Evolutionary conservation across 768 basidiomycete species (phyloP).

Genomic region (Lactarius pseudohatsudake): DNA sequence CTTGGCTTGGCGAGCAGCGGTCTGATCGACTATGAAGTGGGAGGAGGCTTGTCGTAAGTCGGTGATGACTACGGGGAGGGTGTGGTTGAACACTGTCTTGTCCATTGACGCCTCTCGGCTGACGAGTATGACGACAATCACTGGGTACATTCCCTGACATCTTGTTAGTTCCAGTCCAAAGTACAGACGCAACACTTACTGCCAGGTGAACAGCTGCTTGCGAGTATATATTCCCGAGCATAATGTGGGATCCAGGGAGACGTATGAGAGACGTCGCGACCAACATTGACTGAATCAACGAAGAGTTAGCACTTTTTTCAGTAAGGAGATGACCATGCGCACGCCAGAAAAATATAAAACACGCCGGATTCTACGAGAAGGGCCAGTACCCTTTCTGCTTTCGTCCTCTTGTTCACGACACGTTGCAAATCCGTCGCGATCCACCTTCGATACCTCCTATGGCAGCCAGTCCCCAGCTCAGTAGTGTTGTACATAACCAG

Average conservation of each 20-base stretch:
- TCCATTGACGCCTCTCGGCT: background rate
- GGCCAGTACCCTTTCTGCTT: background rate
- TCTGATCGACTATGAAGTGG: no score
- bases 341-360: background rate
- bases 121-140: background rate
- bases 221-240: background rate
- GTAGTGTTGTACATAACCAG: background rate
- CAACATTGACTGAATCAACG: background rate
- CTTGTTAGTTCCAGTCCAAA: background rate
- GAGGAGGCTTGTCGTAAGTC: background rate
- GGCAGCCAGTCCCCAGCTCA: no score
- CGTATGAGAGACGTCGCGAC: background rate
- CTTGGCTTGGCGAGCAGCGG: background rate
- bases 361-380: slow-evolving; percentile 1
- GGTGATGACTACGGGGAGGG: background rate
- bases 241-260: background rate
- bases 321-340: background rate
- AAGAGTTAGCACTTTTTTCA: background rate
- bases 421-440: background rate
- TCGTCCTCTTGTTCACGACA: background rate
- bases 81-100: background rate
- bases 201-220: background rate
- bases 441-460: background rate
- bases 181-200: background rate
- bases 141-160: background rate